Conservation (phyloP, 164 flowering plant species). For the Cinnamomum chago region DNA sequence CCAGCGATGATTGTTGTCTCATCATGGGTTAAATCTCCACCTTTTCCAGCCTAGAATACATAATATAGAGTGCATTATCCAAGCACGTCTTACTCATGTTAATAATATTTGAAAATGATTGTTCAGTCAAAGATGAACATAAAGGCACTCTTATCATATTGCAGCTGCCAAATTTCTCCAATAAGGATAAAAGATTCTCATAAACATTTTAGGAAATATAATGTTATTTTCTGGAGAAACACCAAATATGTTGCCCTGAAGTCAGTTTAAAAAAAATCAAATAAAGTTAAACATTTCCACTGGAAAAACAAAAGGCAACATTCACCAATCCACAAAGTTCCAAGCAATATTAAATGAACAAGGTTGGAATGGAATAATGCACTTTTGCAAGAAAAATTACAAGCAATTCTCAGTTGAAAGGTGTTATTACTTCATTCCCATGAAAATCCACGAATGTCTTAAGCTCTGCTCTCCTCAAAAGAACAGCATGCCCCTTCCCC, state of each 20-base stretch:
- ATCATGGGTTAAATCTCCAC: slow-evolving; percentile 95
- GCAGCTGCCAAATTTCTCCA: no score
- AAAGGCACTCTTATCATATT: no score
- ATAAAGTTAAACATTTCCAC: no score
- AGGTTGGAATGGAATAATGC: not conserved
- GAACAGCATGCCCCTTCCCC: slow-evolving; percentile 85
- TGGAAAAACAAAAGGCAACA: no score
- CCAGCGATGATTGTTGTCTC: slow-evolving; percentile 96
- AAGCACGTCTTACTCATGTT: not conserved
- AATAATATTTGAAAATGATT: no score
- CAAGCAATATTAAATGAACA: not conserved
- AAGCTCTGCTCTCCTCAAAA: slow-evolving; percentile 86
- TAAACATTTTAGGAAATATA: no score
- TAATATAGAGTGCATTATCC: not conserved
- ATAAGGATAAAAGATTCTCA: no score
- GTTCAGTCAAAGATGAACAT: no score
- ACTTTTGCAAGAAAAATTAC: not conserved
- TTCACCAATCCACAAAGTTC: not conserved
- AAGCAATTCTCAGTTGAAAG: not conserved
- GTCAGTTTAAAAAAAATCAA: no score
- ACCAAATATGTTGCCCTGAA: no score
- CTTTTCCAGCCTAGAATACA: slow-evolving; percentile 78
- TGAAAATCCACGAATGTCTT: slow-evolving; percentile 92
- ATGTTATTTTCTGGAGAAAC: no score
- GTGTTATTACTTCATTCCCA: slow-evolving; percentile 74